Base-by-base conservation (phyloP, 306 rosid genomes). In the Fragaria vesca region DNA sequence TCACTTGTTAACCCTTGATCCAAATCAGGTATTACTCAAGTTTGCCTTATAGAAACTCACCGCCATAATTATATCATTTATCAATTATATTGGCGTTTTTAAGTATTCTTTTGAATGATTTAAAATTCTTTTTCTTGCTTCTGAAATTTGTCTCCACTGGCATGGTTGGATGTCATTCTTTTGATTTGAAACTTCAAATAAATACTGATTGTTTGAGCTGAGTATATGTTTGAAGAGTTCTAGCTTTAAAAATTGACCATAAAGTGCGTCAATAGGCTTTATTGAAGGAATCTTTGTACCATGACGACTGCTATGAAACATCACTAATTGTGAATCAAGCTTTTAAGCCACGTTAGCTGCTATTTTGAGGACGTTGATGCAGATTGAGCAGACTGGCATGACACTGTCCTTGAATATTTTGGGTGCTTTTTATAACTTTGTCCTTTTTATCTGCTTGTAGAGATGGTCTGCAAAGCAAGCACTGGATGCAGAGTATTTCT, bases 401-500 rank as follows among this genome's bases (percentile, higher is more conserved):
- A 13, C 36, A 62, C 42, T 62, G 62, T 13, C 3, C 1, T 12
- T 48, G 15, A 50, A 51, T 50, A 78, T 58, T 5, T 57, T 40
- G 69, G 38, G 40, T 81, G 42, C 13, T n/a, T 43, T 21, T 51
- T 48, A 28, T 77, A n/a, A 67, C 26, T 21, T 34, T 50, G 77
- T 30, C 42, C 40, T 81, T 71, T 78, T 34, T 77, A 36, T 65
- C 47, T 85, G 54, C 73, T 36, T 38, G 15, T 78, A 90, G 91
- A 90, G 96, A 84, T 85, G 88, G 71, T 80, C 89, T 63, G 93
- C 93, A 0, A 84, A 85, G 73, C 89, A 90, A 78, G 92, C 96
- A 20, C 88, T 90, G 68, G 91, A 88, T 84, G 91, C 93, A 5
- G 93, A 90, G 74, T 90, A 90, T 85, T 90, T 90, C 80, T 86